Conservation (phyloP, 2,329 filamentous ascomycete species). For the Trichophyton equinum region DNA sequence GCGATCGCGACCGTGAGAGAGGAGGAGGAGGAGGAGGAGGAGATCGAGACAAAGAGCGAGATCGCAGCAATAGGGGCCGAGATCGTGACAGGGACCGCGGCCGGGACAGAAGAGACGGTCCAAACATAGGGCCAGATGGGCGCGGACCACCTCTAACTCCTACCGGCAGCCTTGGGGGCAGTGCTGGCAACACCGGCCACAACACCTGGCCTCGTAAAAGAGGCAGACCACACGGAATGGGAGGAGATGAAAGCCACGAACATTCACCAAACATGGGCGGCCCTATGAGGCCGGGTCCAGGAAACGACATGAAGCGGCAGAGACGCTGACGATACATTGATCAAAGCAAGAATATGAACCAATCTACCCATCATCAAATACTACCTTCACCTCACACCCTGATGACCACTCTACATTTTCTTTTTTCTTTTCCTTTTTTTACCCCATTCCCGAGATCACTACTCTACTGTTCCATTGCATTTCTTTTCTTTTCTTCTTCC, state of each 20-base stretch:
- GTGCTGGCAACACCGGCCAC: neutral
- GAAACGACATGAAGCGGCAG: constrained; percentile 16
- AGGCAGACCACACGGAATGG: constrained; percentile 7
- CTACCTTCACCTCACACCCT: neutral
- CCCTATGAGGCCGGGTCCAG: constrained; percentile 8
- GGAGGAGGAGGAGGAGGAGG: constrained; percentile 9
- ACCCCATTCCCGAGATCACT: neutral
- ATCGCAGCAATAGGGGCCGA: constrained; percentile 7
- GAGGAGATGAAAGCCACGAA: constrained; percentile 7
- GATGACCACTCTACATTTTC: neutral
- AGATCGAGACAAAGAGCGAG: constrained; percentile 9
- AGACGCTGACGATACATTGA: constrained; percentile 12
- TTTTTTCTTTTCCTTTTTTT: no score
- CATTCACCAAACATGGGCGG: constrained; percentile 1
- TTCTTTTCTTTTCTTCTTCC: neutral
- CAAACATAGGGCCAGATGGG: neutral
- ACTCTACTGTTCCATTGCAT: neutral
- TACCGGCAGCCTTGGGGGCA: constrained; percentile 4
- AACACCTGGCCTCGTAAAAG: constrained; percentile 15
- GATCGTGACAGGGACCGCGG: constrained; percentile 10
- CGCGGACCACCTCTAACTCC: constrained; percentile 5
- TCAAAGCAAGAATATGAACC: neutral
- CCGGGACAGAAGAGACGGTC: constrained; percentile 7
- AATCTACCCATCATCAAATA: neutral
- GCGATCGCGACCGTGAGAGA: constrained; percentile 8